Conservation (phyloP, 2,329 filamentous ascomycete genomes). For the Ampelomyces quisqualis region DNA sequence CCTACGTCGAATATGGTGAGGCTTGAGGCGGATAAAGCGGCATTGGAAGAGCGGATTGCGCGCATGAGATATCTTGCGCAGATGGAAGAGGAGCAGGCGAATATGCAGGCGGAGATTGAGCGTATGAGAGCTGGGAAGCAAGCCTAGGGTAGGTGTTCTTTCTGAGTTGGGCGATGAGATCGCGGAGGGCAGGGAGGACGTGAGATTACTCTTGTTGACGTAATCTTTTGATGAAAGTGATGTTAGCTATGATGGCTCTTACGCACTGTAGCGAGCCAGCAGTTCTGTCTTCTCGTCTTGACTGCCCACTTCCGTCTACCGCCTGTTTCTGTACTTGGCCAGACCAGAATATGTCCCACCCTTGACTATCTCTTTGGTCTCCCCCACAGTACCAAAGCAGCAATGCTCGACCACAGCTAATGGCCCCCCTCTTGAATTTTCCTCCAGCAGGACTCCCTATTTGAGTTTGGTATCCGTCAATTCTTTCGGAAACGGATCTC, state of each 20-base stretch:
- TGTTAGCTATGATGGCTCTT: neutral
- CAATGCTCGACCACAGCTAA: conserved; percentile 42
- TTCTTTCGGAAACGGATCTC: conserved; percentile 45
- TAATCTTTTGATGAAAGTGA: too few species aligned
- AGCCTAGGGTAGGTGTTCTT: too few species aligned
- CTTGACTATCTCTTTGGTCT: conserved; percentile 44
- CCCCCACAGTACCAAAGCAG: conserved; percentile 41
- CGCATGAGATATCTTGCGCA: neutral
- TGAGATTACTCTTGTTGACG: too few species aligned
- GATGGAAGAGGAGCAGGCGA: neutral
- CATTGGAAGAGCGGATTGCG: neutral
- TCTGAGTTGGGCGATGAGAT: too few species aligned
- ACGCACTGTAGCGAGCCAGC: neutral
- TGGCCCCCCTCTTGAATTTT: conserved; percentile 35
- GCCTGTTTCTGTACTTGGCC: conserved; percentile 21
- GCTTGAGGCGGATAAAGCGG: neutral
- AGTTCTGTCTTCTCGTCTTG: conserved; percentile 5
- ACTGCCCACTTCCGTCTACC: neutral
- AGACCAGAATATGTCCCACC: conserved; percentile 42
- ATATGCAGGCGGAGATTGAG: neutral
- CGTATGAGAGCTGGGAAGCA: neutral
- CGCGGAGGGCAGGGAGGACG: too few species aligned
- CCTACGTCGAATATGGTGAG: too few species aligned
- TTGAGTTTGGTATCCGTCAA: conserved; percentile 40
- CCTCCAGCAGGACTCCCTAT: conserved; percentile 45